These are phyloP conservation scores for Monascus ruber DNA, from an alignment of 2,329 filamentous ascomycete species.

Conservation along the genomic window DNA sequence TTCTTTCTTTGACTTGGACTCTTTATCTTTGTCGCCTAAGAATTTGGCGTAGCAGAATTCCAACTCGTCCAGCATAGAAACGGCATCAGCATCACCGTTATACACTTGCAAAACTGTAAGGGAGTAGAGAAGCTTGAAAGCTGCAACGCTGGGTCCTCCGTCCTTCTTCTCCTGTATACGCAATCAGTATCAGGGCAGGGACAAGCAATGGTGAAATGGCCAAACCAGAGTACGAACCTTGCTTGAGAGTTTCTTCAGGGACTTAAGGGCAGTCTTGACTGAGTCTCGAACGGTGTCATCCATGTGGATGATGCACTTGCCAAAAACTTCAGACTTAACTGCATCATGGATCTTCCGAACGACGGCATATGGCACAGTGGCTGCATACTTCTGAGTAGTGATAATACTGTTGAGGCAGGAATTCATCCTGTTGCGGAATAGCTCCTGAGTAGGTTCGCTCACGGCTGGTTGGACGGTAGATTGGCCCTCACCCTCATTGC, in stretches of 20 bases:
- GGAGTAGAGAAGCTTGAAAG: conserved; percentile 70
- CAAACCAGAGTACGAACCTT: conserved; percentile 14
- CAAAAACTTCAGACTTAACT: conserved; percentile 22
- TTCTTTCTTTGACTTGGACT: conserved; percentile 32
- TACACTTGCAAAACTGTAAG: conserved; percentile 81
- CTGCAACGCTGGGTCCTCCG: conserved; percentile 37
- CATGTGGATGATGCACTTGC: conserved; percentile 38
- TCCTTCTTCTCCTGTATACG: conserved; percentile 42
- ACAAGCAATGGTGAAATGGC: not conserved
- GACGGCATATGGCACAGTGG: conserved; percentile 28
- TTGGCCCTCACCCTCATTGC: conserved; percentile 10
- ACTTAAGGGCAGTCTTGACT: conserved; percentile 32
- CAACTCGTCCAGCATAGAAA: conserved; percentile 73
- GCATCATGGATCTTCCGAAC: conserved; percentile 30
- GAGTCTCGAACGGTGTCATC: conserved; percentile 34
- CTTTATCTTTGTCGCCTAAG: conserved; percentile 34
- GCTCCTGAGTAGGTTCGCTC: conserved; percentile 35
- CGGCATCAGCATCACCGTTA: conserved; percentile 75
- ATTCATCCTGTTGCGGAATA: conserved; percentile 44
- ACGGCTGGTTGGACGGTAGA: conserved; percentile 34
- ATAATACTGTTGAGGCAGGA: conserved; percentile 45
- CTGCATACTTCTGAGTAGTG: conserved; percentile 24
- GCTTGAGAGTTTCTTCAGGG: conserved; percentile 25
- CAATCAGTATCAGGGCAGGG: not conserved
- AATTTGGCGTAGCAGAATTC: conserved; percentile 61